A percentile compares a stretch with the other conserved stretches of the same genome.
phyloP scores from a whole-genome alignment of 1,139 yeast species.

The Arxiozyma telluris region DNA sequence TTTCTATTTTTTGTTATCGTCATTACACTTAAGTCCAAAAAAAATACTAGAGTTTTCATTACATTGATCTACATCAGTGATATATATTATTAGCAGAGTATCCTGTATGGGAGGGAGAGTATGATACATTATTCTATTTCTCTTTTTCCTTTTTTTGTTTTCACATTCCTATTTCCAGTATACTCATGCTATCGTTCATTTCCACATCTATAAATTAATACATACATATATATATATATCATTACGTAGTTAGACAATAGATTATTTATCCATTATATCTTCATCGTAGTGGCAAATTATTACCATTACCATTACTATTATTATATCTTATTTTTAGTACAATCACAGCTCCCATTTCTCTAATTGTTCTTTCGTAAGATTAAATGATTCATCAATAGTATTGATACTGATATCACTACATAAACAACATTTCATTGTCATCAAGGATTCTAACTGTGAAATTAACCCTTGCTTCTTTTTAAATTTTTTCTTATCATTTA shows the following conservation, averaged over 20 bases:
- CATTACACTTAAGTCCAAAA: neutral
- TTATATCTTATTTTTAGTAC: neutral
- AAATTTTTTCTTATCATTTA: slow-evolving; percentile 22
- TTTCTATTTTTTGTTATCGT: neutral
- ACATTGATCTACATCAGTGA: neutral
- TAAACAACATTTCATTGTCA: slow-evolving; percentile 62
- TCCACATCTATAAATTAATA: neutral
- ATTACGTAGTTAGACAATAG: neutral
- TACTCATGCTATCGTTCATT: neutral
- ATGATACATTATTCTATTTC: too few relatives aligned
- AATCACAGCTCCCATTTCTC: slow-evolving; percentile 21
- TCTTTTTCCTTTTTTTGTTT: neutral
- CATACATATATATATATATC: neutral
- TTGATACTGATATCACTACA: slow-evolving; percentile 75
- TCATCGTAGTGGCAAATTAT: too few relatives aligned
- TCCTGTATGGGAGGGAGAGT: too few relatives aligned
- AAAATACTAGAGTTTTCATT: neutral
- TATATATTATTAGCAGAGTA: too few relatives aligned
- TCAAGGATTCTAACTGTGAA: slow-evolving; percentile 44
- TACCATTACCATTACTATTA: too few relatives aligned
- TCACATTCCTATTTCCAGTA: neutral
- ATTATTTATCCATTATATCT: neutral
- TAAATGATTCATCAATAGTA: slow-evolving; percentile 51
- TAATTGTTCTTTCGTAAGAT: slow-evolving; percentile 15
- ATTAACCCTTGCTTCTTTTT: slow-evolving; percentile 6